phyloP scores from a whole-genome alignment of 805 yeast genomes.

The Jamesozyma hellenica region DNA sequence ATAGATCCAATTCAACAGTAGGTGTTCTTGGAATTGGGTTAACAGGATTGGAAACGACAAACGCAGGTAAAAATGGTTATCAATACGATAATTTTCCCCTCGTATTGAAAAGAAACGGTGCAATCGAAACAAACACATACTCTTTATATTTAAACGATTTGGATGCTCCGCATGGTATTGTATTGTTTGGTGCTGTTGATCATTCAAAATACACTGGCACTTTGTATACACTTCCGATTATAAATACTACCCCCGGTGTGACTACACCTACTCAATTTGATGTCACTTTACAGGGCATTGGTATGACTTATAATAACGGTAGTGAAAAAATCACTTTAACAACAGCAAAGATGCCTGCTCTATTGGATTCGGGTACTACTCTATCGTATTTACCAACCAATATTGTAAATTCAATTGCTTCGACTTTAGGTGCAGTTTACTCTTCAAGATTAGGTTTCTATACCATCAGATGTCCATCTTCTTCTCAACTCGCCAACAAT shows the following conservation, averaged over 20 bases:
- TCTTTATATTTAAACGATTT: slow-evolving; percentile 49
- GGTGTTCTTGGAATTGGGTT: slow-evolving; percentile 75
- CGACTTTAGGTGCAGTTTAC: slow-evolving; percentile 36
- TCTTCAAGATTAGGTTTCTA: slow-evolving; percentile 36
- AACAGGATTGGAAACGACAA: slow-evolving; percentile 57
- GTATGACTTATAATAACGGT: slow-evolving; percentile 5
- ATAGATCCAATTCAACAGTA: slow-evolving; percentile 45
- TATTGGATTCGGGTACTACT: slow-evolving; percentile 50
- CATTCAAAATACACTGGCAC: slow-evolving; percentile 48
- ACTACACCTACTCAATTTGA: slow-evolving; percentile 15
- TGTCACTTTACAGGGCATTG: slow-evolving; percentile 26
- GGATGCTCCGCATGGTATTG: slow-evolving; percentile 37
- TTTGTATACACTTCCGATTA: slow-evolving; percentile 40
- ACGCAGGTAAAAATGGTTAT: slow-evolving; percentile 23
- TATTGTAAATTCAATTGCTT: slow-evolving; percentile 26
- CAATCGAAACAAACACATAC: slow-evolving; percentile 45
- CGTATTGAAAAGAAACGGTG: slow-evolving; percentile 46
- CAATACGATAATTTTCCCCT: slow-evolving; percentile 59
- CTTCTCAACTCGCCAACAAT: slow-evolving; percentile 1
- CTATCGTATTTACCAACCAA: slow-evolving; percentile 38
- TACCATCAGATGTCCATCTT: slow-evolving; percentile 34
- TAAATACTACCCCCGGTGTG: slow-evolving; percentile 31
- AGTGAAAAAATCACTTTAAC: slow-evolving; percentile 15
- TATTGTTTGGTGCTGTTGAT: slow-evolving; percentile 68
- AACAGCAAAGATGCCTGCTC: slow-evolving; percentile 27